Base-by-base conservation (phyloP, 2,329 filamentous ascomycete species). In the Fusarium paranaense region DNA sequence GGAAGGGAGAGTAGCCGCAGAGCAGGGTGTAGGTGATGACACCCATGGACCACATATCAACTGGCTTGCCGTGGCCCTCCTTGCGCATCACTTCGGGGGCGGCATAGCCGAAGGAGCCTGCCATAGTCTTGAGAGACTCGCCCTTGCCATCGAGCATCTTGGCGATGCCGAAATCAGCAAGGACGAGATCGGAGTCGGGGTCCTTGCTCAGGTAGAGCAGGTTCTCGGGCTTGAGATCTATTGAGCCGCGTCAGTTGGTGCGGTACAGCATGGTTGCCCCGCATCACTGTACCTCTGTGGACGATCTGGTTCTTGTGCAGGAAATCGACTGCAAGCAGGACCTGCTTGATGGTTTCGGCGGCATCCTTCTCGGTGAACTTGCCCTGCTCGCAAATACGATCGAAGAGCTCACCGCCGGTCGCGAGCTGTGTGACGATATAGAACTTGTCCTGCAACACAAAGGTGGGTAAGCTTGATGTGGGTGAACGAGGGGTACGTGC, bases 311-410 rank as follows among this genome's bases (percentile, higher is more conserved):
- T 97, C 80, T 93, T 87, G 85, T 99, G 97, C 45, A 99, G 90
- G 81, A 98, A 99, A 85, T 97, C 90, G 75, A 99, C 97, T 25
- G 97, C 97, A 75, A 92, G 93, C 33, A 99, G 90, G 35, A 99
- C 93, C 84, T 99, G 95, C 80, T 93, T 94, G 82, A 99, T 98
- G 11, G 96, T 98, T 83, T 97, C 93, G 22, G 95, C 96, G 14
- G 95, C 95, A 85, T 99, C 97, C 86, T 98, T 98, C 83, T 99
- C 97, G 16, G 97, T 99, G 85, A 98, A 99, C 82, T 95, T 97
- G 78, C 97, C 97, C 84, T 97, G 94, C 81, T 98, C 95, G 86
- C 97, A 99, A 79, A 99, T 99, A 66, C 97, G 93, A 81, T 99
- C 97, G 83, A 99, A 99, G 73, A 99, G 86, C 86, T 99, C 97